Evolutionary conservation across 2,329 filamentous ascomycete species (phyloP), one percentile per base, ranked within the genome.

Genomic region (Chrysoporthe austroafricana): DNA sequence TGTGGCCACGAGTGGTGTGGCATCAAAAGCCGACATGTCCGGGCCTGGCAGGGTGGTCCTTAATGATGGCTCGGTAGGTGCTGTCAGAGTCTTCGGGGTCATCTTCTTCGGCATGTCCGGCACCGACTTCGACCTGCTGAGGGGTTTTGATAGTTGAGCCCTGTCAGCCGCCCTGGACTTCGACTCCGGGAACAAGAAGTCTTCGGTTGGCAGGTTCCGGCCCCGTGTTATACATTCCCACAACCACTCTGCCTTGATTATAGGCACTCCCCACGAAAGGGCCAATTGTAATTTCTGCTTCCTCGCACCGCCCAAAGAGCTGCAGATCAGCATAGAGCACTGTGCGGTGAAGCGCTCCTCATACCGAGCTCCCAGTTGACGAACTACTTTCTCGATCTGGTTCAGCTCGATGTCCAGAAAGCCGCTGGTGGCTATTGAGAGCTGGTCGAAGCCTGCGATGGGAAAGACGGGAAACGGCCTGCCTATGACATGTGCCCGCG

Each of bases 341-440:
- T 87, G 85, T 0, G 86, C 81, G 3, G 89, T 90, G 56, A 98
- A 86, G 63, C 89, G 86, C 76, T 97, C 93, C 50, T 92, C 88
- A 77, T 97, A 97, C 14, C 80, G 88, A 13, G 91, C 96, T 8
- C 96, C 94, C 69, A 97, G 85, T 69, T 96, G 85, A 48, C 84
- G 84, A 36, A 97, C 85, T 2, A 91, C 84, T 77, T 93, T 94
- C 32, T 91, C 90, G 43, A 97, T 84, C 77, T 98, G 96, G 71
- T 95, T 85, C 11, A 97, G 84, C 73, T 97, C 93, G 65, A 97
- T 90, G 8, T 92, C 91, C 11, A 86, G 86, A 76, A 98, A 97
- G 6, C 91, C 92, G 2, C 94, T 93, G 1, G 91, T 93, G 76
- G 91, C 93, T 66, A 98, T 86, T 13, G 84, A 86, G 70, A 97